These are phyloP conservation scores for Mucor racemosus DNA, from an alignment of 371 early-diverging fungal species.

Conservation along the genomic window DNA sequence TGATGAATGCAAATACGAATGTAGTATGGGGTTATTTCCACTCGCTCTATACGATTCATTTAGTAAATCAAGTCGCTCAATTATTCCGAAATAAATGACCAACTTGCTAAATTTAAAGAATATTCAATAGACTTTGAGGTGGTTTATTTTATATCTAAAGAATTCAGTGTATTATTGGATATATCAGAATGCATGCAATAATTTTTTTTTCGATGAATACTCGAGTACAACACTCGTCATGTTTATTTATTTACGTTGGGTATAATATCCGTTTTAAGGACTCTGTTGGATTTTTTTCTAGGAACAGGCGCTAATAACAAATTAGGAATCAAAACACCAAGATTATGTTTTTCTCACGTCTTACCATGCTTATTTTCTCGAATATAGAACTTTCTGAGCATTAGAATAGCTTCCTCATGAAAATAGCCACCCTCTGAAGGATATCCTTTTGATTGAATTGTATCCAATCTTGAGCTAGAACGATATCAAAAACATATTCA, in stretches of 20 bases:
- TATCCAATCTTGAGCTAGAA: conserved; percentile 30
- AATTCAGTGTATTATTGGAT: background rate
- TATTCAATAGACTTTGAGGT: too few relatives aligned
- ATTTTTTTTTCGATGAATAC: background rate
- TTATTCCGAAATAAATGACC: too few relatives aligned
- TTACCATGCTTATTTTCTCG: conserved; percentile 87
- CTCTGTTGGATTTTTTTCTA: conserved; percentile 81
- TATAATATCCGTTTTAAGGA: conserved; percentile 70
- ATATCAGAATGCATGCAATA: background rate
- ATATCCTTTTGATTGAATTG: conserved; percentile 50
- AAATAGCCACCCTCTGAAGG: conserved; percentile 72
- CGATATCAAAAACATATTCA: background rate
- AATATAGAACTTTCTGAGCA: conserved; percentile 90
- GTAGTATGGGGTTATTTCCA: too few relatives aligned
- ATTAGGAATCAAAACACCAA: background rate
- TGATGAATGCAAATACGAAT: too few relatives aligned
- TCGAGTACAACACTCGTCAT: too few relatives aligned
- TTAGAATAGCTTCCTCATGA: conserved; percentile 82
- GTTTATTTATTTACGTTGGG: conserved; percentile 14
- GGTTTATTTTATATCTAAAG: too few relatives aligned
- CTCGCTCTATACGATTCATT: too few relatives aligned
- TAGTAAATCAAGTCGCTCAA: too few relatives aligned
- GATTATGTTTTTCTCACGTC: background rate
- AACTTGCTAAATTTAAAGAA: too few relatives aligned
- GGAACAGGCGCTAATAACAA: conserved; percentile 77